phyloP scores from a whole-genome alignment of 352 stramenopile genomes.

The Peronospora farinosa region DNA sequence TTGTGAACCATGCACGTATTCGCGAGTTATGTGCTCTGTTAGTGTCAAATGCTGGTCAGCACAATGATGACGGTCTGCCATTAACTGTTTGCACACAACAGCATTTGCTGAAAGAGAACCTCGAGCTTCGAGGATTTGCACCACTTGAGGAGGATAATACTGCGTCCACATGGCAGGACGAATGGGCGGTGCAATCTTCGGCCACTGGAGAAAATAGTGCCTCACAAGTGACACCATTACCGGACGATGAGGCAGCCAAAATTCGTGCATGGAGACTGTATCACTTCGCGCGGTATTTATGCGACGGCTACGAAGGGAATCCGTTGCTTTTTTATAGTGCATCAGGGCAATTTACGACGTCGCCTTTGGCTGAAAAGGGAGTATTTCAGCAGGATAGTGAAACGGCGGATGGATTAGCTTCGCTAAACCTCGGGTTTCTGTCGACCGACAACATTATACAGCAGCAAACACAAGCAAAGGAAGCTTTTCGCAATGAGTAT shows the following conservation, averaged over 20 bases:
- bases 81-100: conserved; percentile 32
- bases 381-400: conserved; percentile 16
- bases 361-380: conserved; percentile 14
- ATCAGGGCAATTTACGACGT: conserved; percentile 26
- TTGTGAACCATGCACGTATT: conserved; percentile 52
- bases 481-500: conserved; percentile 5
- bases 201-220: conserved; percentile 7
- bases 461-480: conserved; percentile 8
- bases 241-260: conserved; percentile 43
- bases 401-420: conserved; percentile 13
- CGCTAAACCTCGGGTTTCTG: conserved; percentile 33
- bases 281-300: conserved; percentile 52
- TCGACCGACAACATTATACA: conserved; percentile 17
- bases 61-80: conserved; percentile 14
- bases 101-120: conserved; percentile 60
- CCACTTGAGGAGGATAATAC: conserved; percentile 33
- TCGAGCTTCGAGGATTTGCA: conserved; percentile 64
- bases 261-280: conserved; percentile 60
- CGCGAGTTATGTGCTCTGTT: conserved; percentile 37
- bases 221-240: conserved; percentile 20
- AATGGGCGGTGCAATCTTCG: conserved; percentile 25
- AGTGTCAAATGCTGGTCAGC: conserved; percentile 10
- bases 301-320: conserved; percentile 49
- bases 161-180: conserved; percentile 15
- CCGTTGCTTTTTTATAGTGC: conserved; percentile 42